phyloP scores from a whole-genome alignment of 768 basidiomycete species.

The Leccinellum luteum region DNA sequence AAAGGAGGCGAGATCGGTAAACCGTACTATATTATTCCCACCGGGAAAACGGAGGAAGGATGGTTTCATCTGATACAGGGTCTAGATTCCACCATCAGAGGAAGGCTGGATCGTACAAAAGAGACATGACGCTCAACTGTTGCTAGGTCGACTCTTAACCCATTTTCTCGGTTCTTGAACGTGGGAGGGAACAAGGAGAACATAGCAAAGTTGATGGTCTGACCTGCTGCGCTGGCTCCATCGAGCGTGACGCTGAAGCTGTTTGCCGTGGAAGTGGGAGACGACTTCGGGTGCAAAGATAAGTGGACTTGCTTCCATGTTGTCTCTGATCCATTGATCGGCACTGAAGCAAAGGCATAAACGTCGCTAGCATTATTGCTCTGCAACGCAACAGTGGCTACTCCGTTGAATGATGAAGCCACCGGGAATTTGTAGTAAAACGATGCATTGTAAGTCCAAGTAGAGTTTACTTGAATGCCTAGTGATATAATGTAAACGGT shows the following conservation, averaged over 20 bases:
- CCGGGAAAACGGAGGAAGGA: slow-evolving; percentile 67
- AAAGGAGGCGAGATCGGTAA: slow-evolving; percentile 6
- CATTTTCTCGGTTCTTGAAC: slow-evolving; percentile 57
- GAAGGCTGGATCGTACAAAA: not conserved
- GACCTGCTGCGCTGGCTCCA: slow-evolving; percentile 37
- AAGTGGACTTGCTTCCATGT: slow-evolving; percentile 49
- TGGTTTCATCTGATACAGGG: slow-evolving; percentile 53
- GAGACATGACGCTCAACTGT: slow-evolving; percentile 33
- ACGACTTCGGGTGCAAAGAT: slow-evolving; percentile 40
- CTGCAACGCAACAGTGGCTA: slow-evolving; percentile 44
- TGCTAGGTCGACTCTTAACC: slow-evolving; percentile 60
- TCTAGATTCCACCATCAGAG: slow-evolving; percentile 30
- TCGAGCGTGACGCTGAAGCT: slow-evolving; percentile 53
- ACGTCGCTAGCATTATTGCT: slow-evolving; percentile 41
- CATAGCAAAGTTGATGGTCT: slow-evolving; percentile 55
- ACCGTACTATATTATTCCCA: slow-evolving; percentile 58
- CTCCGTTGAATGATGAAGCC: slow-evolving; percentile 38
- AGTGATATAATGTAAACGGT: not conserved
- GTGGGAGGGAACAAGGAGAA: slow-evolving; percentile 68
- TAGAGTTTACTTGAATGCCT: slow-evolving; percentile 56
- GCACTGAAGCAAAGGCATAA: slow-evolving; percentile 40
- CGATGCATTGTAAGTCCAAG: slow-evolving; percentile 56
- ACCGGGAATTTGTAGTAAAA: slow-evolving; percentile 57
- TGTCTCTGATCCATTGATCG: slow-evolving; percentile 42
- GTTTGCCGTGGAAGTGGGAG: slow-evolving; percentile 44